Evolutionary conservation across 768 basidiomycete genomes (phyloP).

Genomic region (Leccinum uliginosum): DNA sequence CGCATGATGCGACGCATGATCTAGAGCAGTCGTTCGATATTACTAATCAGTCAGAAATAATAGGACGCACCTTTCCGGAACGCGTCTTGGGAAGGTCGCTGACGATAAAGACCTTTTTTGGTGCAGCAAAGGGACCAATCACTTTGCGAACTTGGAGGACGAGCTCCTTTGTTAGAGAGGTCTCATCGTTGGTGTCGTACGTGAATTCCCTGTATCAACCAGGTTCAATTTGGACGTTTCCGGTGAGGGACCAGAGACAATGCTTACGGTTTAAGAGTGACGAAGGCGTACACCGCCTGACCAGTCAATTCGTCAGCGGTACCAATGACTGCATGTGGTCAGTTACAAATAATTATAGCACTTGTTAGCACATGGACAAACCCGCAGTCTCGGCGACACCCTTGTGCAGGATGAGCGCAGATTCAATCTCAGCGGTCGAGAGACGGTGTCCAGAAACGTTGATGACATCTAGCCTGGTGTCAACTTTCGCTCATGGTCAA

Average conservation of each 20-base stretch:
- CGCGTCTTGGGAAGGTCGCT: constrained; percentile 90
- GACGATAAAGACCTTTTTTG: constrained; percentile 87
- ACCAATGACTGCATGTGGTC: constrained; percentile 57
- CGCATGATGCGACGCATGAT: constrained; percentile 96
- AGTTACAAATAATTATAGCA: neutral
- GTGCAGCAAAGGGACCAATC: constrained; percentile 96
- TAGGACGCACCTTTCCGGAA: constrained; percentile 69
- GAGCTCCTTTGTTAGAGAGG: constrained; percentile 76
- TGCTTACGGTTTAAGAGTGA: constrained; percentile 86
- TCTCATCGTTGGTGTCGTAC: constrained; percentile 67
- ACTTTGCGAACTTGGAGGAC: constrained; percentile 94
- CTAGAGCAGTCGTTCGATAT: constrained; percentile 29
- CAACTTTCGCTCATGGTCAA: neutral
- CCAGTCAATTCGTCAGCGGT: constrained; percentile 85
- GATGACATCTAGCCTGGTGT: constrained; percentile 68
- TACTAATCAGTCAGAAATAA: neutral
- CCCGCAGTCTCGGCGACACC: constrained; percentile 95
- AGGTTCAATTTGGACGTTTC: neutral
- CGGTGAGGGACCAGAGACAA: neutral
- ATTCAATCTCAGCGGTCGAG: constrained; percentile 97
- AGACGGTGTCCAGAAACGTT: constrained; percentile 97
- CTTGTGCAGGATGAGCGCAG: constrained; percentile 88
- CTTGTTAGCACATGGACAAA: constrained; percentile 19
- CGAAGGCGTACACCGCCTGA: constrained; percentile 92
- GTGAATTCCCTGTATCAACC: constrained; percentile 63